Percentiles rank a stretch among this genome's conserved stretches.
Evolutionary conservation across 176 grass and related monocot genomes (phyloP).

Genomic region (Oryza coarctata): DNA sequence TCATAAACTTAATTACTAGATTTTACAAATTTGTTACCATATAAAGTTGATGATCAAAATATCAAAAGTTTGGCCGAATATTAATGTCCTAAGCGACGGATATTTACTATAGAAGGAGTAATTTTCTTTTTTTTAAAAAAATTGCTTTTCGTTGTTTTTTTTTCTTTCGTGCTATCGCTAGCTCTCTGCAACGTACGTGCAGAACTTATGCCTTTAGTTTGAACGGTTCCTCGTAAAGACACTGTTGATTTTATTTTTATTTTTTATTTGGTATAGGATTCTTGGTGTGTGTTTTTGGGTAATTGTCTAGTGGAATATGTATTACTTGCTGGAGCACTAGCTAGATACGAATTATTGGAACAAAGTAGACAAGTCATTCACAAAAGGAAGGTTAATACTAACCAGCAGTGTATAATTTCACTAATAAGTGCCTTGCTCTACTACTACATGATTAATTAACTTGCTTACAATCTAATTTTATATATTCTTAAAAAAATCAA

Average conservation of each 20-base stretch:
- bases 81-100: no score
- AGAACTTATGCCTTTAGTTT: conserved; percentile 20
- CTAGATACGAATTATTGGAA: conserved; percentile 25
- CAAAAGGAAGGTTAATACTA: neutral
- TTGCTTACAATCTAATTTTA: neutral
- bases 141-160: no score
- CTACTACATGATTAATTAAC: neutral
- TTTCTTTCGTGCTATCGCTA: neutral
- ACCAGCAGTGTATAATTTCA: neutral
- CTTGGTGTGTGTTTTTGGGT: neutral
- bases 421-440: no score
- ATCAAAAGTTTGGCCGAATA: no score
- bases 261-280: conserved; percentile 2
- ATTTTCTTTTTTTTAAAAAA: no score
- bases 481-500: neutral
- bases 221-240: conserved; percentile 12
- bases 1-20: no score
- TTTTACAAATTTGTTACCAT: no score
- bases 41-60: no score
- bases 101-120: no score
- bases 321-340: conserved; percentile 31
- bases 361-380: neutral
- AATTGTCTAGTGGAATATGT: conserved; percentile 31
- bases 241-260: neutral
- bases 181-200: neutral